Base-by-base conservation (phyloP, 352 stramenopile genomes). In the Pseudoperonospora humuli region DNA sequence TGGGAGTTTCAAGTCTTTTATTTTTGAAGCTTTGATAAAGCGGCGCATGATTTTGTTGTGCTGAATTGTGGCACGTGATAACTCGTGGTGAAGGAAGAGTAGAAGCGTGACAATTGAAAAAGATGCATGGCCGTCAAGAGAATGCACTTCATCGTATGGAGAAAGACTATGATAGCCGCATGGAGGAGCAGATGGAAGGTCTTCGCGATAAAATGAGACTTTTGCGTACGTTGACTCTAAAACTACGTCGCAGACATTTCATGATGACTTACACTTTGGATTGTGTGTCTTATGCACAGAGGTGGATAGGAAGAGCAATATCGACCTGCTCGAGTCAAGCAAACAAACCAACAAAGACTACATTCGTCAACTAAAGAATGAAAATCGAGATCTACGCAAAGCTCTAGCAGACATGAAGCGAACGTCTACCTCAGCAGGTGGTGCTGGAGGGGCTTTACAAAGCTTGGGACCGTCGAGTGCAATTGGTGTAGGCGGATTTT, bases 301-400 rank as follows among this genome's bases (percentile, higher is more conserved):
- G 64, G 74, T 90, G n/a, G 79, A 91, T 42, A 70, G 84, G 15
- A 90, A 90, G 40, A 81, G 66, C 59, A 93, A 91, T 40, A 76
- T 95, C 17, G 75, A 91, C 41, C 32, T 84, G 34, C 57, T 93
- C 14, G 77, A 95, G 40, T 73, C 82, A 13, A 94, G 71, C 49
- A 96, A 96, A 39, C 74, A 88, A 38, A 86, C 82, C 24, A 95
- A 95, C 56, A 93, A 96, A 39, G 79, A 95, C 27, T 93, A 93
- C 44, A 87, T 91, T 44, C 70, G 74, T 9, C 61, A 87, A 39
- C 62, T 96, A 33, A 86, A 93, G 36, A 70, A 76, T 45, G 86
- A 95, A 45, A 96, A 96, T 53, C 86, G 84, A 13, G 82, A 96
- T 10, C 42, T 96, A 24, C 67, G 86, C 26, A n/a, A n/a, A 89